Conservation (phyloP, 441 rosid genomes). For the Corymbia calophylla region DNA sequence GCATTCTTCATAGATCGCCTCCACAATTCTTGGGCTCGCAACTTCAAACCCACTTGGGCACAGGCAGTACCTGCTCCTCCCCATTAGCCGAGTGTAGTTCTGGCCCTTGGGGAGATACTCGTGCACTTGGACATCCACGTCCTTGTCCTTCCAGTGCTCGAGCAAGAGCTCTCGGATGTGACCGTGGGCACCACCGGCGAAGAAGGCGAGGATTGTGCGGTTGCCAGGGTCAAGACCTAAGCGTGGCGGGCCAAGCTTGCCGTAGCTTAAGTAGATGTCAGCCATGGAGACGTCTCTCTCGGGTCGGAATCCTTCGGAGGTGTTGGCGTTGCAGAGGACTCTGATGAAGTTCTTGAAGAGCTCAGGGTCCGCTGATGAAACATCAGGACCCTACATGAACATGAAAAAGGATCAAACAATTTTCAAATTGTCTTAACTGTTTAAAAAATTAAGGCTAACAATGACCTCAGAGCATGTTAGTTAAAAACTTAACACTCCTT, state of each 20-base stretch:
- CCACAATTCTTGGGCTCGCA: constrained; percentile 34
- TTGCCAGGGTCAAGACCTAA: background rate
- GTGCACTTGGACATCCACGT: constrained; percentile 27
- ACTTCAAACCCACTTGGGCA: constrained; percentile 65
- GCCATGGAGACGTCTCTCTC: constrained; percentile 38
- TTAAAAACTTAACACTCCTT: background rate
- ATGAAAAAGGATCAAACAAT: background rate
- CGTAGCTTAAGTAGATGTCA: constrained; percentile 5
- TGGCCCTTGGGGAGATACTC: constrained; percentile 19
- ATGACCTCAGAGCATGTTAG: background rate
- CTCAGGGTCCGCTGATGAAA: constrained; percentile 18
- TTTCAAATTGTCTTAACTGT: background rate
- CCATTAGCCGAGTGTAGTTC: constrained; percentile 25
- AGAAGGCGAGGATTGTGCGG: constrained; percentile 38
- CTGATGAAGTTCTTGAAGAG: constrained; percentile 29
- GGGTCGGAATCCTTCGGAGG: constrained; percentile 30
- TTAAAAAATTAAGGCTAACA: background rate
- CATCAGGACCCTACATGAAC: constrained; percentile 27
- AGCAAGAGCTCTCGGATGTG: constrained; percentile 26
- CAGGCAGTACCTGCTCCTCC: constrained; percentile 34
- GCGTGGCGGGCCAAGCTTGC: constrained; percentile 10
- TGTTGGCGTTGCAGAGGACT: constrained; percentile 51
- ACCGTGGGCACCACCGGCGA: constrained; percentile 46
- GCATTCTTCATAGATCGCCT: constrained; percentile 22
- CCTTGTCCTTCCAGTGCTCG: constrained; percentile 29